Base-by-base conservation (phyloP, 2,329 filamentous ascomycete species). In the Blastomyces percursus region DNA sequence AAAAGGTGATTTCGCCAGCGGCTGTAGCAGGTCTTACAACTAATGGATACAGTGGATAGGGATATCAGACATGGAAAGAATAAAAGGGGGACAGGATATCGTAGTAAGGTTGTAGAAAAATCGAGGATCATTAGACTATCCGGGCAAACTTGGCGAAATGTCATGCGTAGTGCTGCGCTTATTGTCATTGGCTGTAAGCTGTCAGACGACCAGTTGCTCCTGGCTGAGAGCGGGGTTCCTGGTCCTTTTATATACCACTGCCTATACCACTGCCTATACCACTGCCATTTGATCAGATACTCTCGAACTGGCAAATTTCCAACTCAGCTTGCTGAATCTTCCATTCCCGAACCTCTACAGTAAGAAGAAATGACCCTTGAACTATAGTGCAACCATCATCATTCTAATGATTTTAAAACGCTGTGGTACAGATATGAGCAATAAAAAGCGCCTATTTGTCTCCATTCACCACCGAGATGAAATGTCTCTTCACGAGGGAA, bases 401-500 rank as follows among this genome's bases (percentile, higher is more conserved):
- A 58, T 1, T 58, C 55, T 58, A 58, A 58, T 58, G n/a, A 44
- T 19, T 58, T 58, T 58, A n/a, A 21, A 58, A 58, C 40, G 21
- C 38, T 56, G 32, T 11, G 21, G 40, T 44, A 44, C 35, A 58
- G 55, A n/a, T 58, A 58, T 58, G 55, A 44, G 55, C 55, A 58
- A 58, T 58, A 58, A 58, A 58, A 58, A 58, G 55, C 55, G 35
- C 38, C 5, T 58, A 19, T 58, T 44, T 58, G 30, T 58, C 55
- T 46, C 55, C 21, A 58, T 58, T 44, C 55, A 58, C 40, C 55
- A 58, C 55, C 40, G 55, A 30, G 55, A 58, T 58, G 38, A 58
- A 58, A 44, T 46, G 38, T 58, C 55, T 30, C 27, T 30, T 30
- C 27, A 4, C 2, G 27, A 30, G 27, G 27, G 27, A 30, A 30